A percentile compares a stretch with the other conserved stretches of the same genome.
Evolutionary conservation across 1,284 basidiomycete genomes (phyloP).

Genomic region (Marasmius oreades): DNA sequence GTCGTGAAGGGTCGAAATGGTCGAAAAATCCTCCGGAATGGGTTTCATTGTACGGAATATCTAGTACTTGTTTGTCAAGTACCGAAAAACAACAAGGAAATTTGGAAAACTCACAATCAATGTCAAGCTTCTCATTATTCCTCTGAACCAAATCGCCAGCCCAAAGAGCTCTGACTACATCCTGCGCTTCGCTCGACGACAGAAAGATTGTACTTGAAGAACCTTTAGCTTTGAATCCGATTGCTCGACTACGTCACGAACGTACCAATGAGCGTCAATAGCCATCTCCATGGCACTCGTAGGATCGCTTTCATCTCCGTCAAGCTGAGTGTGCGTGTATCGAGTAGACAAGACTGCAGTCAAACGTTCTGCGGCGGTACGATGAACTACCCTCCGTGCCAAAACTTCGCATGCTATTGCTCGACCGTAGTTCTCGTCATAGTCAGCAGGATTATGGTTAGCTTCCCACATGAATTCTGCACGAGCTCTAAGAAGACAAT

Average conservation of each 20-base stretch:
- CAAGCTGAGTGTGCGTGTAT: constrained; percentile 68
- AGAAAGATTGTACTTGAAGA: constrained; percentile 71
- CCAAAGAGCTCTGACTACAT: constrained; percentile 77
- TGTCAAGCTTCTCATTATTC: constrained; percentile 65
- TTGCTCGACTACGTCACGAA: not conserved
- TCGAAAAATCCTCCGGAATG: constrained; percentile 58
- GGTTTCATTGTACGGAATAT: constrained; percentile 54
- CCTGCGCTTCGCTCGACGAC: constrained; percentile 83
- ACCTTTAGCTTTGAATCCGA: constrained; percentile 2
- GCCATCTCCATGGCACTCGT: constrained; percentile 79
- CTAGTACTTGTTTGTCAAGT: constrained; percentile 32
- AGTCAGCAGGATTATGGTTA: constrained; percentile 73
- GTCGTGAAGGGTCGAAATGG: constrained; percentile 74
- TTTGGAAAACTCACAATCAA: constrained; percentile 53
- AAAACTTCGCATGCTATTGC: constrained; percentile 85
- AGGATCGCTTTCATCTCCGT: constrained; percentile 75
- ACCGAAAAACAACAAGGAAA: not conserved
- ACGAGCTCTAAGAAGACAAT: constrained; percentile 77
- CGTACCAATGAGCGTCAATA: constrained; percentile 80
- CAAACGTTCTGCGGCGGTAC: constrained; percentile 58
- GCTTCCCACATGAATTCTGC: constrained; percentile 78
- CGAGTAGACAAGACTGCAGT: constrained; percentile 74
- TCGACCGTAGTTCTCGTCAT: constrained; percentile 80
- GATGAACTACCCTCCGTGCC: constrained; percentile 79
- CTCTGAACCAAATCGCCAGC: constrained; percentile 77